Conservation (phyloP, 306 rosid genomes). For the Prosopis cineraria region DNA sequence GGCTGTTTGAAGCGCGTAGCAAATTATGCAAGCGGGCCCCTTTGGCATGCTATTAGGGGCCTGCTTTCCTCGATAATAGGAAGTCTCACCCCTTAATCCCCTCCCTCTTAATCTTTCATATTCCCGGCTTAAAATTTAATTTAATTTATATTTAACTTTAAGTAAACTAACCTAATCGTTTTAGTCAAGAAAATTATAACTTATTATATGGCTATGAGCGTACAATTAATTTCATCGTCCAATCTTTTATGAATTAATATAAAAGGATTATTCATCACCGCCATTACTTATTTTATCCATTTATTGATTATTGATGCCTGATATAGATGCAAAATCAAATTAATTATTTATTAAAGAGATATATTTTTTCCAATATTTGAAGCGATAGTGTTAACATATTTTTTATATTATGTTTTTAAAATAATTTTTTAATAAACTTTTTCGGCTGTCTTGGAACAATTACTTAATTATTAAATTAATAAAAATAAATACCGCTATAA, state of each 20-base stretch:
- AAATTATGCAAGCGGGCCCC: constrained; percentile 16
- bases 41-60: constrained; percentile 14
- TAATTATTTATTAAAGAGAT: background rate
- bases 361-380: background rate
- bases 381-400: too few species aligned
- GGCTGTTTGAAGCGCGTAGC: background rate
- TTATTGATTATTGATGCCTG: too few species aligned
- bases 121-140: background rate
- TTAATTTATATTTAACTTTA: too few species aligned
- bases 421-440: background rate
- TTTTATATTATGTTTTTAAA: too few species aligned
- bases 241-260: background rate
- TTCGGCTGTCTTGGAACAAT: background rate
- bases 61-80: constrained; percentile 17
- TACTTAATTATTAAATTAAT: background rate
- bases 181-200: background rate
- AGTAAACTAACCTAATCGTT: background rate
- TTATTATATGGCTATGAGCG: background rate
- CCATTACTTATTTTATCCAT: background rate
- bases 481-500: background rate
- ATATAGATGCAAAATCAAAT: too few species aligned
- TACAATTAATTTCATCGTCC: background rate
- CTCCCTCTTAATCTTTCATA: background rate
- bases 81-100: background rate
- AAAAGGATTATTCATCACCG: background rate